A percentile compares a stretch with the other conserved stretches of the same genome.
These are phyloP conservation scores for Glycine latifolia DNA, from an alignment of 306 rosid genomes.

Conservation along the genomic window DNA sequence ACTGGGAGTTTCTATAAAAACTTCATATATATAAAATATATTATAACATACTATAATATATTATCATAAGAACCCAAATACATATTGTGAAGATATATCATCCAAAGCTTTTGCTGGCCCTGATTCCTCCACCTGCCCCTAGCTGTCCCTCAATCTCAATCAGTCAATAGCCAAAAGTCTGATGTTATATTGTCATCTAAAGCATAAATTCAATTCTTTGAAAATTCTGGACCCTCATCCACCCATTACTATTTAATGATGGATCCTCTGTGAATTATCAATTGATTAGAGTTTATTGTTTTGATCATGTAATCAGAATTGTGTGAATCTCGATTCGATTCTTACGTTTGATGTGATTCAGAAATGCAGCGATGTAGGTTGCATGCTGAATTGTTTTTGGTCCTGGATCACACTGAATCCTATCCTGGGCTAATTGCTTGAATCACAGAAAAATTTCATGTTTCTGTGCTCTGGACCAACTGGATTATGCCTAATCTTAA, in stretches of 20 bases:
- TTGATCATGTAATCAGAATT: not conserved
- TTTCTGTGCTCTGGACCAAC: not conserved
- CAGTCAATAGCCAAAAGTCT: constrained; percentile 11
- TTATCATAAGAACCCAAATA: constrained; percentile 14
- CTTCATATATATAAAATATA: not conserved
- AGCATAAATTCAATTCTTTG: too few relatives aligned
- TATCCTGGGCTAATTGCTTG: not conserved
- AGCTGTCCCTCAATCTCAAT: not conserved
- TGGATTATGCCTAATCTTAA: not conserved
- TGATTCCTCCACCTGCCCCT: constrained; percentile 12
- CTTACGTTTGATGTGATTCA: not conserved
- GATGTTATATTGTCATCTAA: constrained; percentile 1
- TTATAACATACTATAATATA: not conserved
- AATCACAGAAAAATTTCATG: not conserved
- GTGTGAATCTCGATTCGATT: not conserved
- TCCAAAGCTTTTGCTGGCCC: not conserved
- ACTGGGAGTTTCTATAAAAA: constrained; percentile 11
- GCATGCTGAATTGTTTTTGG: not conserved
- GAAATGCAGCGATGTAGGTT: not conserved
- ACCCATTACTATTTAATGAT: constrained; percentile 10
- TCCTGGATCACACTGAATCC: not conserved
- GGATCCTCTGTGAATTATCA: constrained; percentile 20
- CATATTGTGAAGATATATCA: constrained; percentile 15
- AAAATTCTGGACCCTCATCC: too few relatives aligned
- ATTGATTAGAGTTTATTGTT: constrained; percentile 20